Percentiles rank a stretch among this genome's conserved stretches.
These are phyloP conservation scores for Aspergillus leporis DNA, from an alignment of 495 filamentous ascomycete genomes.

Conservation along the genomic window DNA sequence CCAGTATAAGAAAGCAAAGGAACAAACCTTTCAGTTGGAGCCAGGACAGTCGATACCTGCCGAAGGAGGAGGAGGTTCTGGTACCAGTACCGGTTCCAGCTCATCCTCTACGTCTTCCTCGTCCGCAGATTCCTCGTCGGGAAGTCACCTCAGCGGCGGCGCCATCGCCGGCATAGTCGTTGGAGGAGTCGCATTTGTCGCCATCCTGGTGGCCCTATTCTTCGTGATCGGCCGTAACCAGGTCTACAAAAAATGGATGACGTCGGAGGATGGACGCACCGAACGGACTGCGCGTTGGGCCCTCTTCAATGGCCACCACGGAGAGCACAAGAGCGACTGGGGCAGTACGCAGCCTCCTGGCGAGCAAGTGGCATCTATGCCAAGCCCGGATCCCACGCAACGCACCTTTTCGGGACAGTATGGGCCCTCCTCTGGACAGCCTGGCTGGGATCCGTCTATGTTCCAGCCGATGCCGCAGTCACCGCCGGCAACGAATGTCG, in stretches of 20 bases:
- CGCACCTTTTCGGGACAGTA: conserved; percentile 16
- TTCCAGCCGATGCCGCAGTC: conserved; percentile 12
- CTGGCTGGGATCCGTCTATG: conserved; percentile 24
- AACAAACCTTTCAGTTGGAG: conserved; percentile 39
- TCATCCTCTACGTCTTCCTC: conserved; percentile 11
- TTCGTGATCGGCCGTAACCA: conserved; percentile 43
- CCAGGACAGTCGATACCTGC: conserved; percentile 41
- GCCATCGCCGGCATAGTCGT: conserved; percentile 42
- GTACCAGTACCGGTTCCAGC: conserved; percentile 9
- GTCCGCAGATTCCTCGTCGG: no score
- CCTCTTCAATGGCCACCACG: conserved; percentile 20
- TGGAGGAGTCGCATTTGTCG: conserved; percentile 33
- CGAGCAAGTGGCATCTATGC: conserved; percentile 13
- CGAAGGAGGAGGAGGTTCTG: conserved; percentile 28
- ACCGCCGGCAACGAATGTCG: conserved; percentile 1
- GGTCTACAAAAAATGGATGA: conserved; percentile 39
- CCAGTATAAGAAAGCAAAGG: conserved; percentile 34
- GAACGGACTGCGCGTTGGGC: conserved; percentile 38
- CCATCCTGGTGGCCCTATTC: conserved; percentile 35
- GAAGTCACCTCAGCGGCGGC: conserved; percentile 28
- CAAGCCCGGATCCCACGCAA: conserved; percentile 19
- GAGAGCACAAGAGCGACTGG: conserved; percentile 14
- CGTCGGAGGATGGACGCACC: conserved; percentile 31
- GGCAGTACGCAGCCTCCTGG: conserved; percentile 4
- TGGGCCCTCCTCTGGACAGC: conserved; percentile 16